Evolutionary conservation across 179 eudicot genomes (phyloP), one percentile per base, ranked within the genome.

Genomic region (Dionaea muscipula): DNA sequence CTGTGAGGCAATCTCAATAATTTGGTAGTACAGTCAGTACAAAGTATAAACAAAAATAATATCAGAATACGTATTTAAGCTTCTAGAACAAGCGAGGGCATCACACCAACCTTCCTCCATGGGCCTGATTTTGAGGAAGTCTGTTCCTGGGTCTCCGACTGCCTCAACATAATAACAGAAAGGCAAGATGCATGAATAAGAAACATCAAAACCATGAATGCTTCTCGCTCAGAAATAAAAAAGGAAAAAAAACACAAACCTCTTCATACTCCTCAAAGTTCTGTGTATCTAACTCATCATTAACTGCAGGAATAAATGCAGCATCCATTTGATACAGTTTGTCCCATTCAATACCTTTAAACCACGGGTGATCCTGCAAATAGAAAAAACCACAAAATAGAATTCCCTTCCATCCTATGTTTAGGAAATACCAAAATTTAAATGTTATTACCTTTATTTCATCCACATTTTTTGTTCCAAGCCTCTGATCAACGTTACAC

Each of bases 241-340:
- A 43, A 49, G 24, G 48, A 37, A 61, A 57, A 41, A 37, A 35
- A 26, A 28, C 13, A 25, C 21, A 35, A 39, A 85, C 94, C 89
- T 85, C 94, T 65, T 85, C 94, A 70, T 82, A 85, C 63, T 85
- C 82, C 67, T 85, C 94, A 55, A 85, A 85, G 56, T 85, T 85
- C 64, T 82, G 94, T 21, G 94, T 85, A 71, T 85, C 94, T 68
- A 85, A 63, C 72, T 85, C 94, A 59, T 76, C 89, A 64, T 85
- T 85, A 53, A 85, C 94, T 76, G 79, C 89, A 25, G 94, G 94
- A 70, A 82, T 79, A 71, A 82, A 85, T 45, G 94, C 94, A 49
- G 94, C 94, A 65, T 82, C 67, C 77, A 72, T 77, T 62, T 79
- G 86, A 72, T 85, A 85, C 54, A 85, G 63, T 51, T 68, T 82